Percentiles rank a stretch among this genome's conserved stretches.
Evolutionary conservation across 768 basidiomycete genomes (phyloP).

Genomic region (Boletus speciosus): DNA sequence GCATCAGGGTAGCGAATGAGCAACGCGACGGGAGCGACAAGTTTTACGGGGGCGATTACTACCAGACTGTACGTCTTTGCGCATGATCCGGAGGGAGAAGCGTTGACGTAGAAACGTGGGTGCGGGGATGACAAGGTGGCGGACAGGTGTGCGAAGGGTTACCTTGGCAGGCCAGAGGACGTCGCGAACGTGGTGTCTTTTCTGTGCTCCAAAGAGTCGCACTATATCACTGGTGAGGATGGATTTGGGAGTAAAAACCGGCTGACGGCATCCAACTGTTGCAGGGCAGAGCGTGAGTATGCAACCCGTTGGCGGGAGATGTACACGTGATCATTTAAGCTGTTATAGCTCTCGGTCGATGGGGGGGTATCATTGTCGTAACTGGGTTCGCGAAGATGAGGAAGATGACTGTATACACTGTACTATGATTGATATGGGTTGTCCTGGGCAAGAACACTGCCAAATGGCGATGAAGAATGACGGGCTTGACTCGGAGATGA

Average conservation of each 20-base stretch:
- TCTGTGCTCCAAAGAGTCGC: constrained; percentile 29
- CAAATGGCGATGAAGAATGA: constrained; percentile 1
- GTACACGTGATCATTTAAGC: not conserved
- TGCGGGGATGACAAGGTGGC: not conserved
- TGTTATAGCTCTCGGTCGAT: constrained; percentile 9
- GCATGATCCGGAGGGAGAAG: not conserved
- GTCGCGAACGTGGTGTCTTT: constrained; percentile 30
- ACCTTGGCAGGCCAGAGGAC: constrained; percentile 15
- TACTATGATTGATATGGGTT: not conserved
- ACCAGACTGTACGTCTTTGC: not conserved
- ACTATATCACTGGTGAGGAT: constrained; percentile 27
- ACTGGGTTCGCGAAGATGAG: constrained; percentile 1
- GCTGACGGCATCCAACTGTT: not conserved
- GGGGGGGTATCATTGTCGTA: constrained; percentile 13
- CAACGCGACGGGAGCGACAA: not conserved
- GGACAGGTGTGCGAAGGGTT: constrained; percentile 3
- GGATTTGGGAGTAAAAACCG: not conserved
- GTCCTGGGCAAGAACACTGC: not conserved
- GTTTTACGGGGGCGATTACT: not conserved
- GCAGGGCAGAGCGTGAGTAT: not conserved
- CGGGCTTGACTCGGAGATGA: constrained; percentile 5
- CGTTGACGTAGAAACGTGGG: not conserved
- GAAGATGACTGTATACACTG: not conserved
- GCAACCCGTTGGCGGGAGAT: not conserved
- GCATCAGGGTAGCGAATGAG: not conserved